Base-by-base conservation (phyloP, 257 asterid species). In the Catharanthus roseus region DNA sequence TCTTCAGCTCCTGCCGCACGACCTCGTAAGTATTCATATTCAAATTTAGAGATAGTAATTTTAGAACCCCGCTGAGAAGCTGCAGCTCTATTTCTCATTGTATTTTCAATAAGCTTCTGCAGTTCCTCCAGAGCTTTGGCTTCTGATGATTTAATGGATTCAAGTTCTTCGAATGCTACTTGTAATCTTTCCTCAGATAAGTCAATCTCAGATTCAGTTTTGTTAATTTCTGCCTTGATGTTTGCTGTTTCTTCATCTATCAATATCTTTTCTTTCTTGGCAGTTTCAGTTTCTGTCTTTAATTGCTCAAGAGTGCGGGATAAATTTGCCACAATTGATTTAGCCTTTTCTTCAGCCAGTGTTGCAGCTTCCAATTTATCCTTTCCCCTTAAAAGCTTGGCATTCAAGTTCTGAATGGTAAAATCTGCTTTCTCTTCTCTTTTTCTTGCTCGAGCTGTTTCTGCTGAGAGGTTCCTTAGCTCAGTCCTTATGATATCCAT, bases 11-110 rank as follows among this genome's bases (percentile, higher is more conserved):
- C 84, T 53, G 81, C 83, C 34, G 97, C 97, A 29, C 83, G 87
- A 38, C 88, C 95, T 34, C 19, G 85, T 65, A 93, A 84, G 85
- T 93, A 93, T 79, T 87, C 90, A 0, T 89, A 91, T 79, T 93
- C 97, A 62, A 87, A 90, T 57, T 67, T 86, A 21, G 98, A 87
- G 44, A 93, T 89, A 0, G 87, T 89, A 67, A 93, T 86, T 13
- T 74, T 80, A 44, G 95, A 70, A 72, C 82, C 77, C 28, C 72
- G 76, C 77, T 70, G 73, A 33, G 91, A 84, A 71, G 84, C 82
- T 39, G 92, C 83, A 53, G 84, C 84, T 78, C 96, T 83, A 42
- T 77, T 80, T 71, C 79, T 87, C 55, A 88, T 53, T 0, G 95
- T 87, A 53, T 70, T 81, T 72, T 81, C 91, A 18, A 76, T 70